Evolutionary conservation across 495 filamentous ascomycete genomes (phyloP).

Genomic region (Trichoderma erinaceum): DNA sequence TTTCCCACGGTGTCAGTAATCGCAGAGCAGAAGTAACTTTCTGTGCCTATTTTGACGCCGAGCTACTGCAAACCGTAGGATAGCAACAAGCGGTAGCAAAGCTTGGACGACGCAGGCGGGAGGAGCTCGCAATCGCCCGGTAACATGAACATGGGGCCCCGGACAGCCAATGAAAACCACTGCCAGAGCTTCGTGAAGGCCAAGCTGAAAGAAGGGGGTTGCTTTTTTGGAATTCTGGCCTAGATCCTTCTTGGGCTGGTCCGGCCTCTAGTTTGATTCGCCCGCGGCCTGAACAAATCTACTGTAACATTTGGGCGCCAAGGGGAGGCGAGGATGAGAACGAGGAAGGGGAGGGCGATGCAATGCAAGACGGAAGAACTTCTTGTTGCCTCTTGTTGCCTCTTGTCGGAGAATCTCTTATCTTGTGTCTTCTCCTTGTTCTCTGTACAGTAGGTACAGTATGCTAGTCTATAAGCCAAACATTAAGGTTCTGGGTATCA

Average conservation of each 20-base stretch:
- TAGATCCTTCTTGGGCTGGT: background rate
- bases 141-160: background rate
- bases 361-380: background rate
- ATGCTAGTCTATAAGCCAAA: background rate
- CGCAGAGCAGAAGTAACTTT: too few relatives aligned
- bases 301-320: conserved; percentile 10
- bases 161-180: background rate
- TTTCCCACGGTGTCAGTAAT: too few relatives aligned
- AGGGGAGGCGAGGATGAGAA: background rate
- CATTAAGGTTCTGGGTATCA: background rate
- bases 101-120: background rate
- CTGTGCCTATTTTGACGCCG: too few relatives aligned
- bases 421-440: background rate
- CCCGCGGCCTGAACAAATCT: conserved; percentile 8
- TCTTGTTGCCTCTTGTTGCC: too few relatives aligned
- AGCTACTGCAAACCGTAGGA: background rate
- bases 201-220: conserved; percentile 10
- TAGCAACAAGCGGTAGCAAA: background rate
- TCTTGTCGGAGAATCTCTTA: background rate
- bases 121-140: background rate
- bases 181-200: background rate
- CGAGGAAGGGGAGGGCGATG: background rate
- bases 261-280: conserved; percentile 7
- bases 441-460: background rate
- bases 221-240: background rate